phyloP scores from a whole-genome alignment of 2,329 filamentous ascomycete genomes.

The Pseudopyrenochaeta lycopersici region DNA sequence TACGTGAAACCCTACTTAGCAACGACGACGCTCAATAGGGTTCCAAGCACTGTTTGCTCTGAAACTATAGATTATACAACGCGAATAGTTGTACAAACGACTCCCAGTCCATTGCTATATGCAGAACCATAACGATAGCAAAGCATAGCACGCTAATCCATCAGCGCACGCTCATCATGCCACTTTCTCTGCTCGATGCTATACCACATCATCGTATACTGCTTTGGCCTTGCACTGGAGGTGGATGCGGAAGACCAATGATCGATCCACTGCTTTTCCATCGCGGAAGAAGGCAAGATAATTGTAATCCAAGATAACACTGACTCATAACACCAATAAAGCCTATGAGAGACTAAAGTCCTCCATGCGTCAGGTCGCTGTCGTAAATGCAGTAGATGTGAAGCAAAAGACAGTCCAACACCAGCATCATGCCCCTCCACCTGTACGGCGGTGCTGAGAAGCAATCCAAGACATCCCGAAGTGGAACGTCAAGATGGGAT shows the following conservation, averaged over 20 bases:
- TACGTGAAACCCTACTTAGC: conserved; percentile 12
- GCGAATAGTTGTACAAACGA: conserved; percentile 12
- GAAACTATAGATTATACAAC: conserved; percentile 28
- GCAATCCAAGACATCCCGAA: conserved; percentile 20
- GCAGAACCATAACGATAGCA: conserved; percentile 3
- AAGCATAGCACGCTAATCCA: conserved; percentile 2
- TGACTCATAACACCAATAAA: conserved; percentile 41
- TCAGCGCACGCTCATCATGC: conserved; percentile 4
- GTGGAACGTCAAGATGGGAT: conserved; percentile 6
- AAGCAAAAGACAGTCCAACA: conserved; percentile 30
- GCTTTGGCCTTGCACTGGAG: conserved; percentile 5
- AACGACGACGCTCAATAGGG: conserved; percentile 14
- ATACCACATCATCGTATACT: conserved; percentile 10
- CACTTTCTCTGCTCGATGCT: conserved; percentile 4
- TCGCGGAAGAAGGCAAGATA: conserved; percentile 23
- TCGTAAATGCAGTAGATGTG: conserved; percentile 52
- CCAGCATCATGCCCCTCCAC: conserved; percentile 7
- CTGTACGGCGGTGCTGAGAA: conserved; percentile 14
- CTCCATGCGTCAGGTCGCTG: conserved; percentile 49
- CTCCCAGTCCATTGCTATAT: conserved; percentile 2
- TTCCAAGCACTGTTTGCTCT: conserved; percentile 12
- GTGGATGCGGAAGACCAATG: background rate
- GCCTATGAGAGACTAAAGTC: conserved; percentile 26
- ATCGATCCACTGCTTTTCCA: conserved; percentile 4
- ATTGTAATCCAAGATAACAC: conserved; percentile 41